phyloP scores from a whole-genome alignment of 345 rosid species.

The Garcia nutans region DNA sequence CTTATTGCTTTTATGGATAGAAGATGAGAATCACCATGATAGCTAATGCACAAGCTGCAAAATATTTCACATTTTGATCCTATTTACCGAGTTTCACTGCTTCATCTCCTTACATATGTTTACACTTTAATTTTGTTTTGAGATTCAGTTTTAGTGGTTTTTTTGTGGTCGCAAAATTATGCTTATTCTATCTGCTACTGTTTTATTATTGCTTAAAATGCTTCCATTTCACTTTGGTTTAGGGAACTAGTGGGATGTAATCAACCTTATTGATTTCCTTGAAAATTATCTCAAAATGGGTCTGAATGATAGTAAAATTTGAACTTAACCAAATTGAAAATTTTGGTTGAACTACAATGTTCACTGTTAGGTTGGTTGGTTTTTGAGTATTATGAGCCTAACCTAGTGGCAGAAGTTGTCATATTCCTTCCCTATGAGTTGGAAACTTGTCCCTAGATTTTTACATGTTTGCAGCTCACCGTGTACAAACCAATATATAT shows the following conservation, averaged over 20 bases:
- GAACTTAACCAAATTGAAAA: not conserved
- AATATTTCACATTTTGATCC: not conserved
- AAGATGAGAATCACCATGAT: not conserved
- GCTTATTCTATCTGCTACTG: not conserved
- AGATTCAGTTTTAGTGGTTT: not conserved
- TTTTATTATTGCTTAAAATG: slow-evolving; percentile 6
- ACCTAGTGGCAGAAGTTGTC: not conserved
- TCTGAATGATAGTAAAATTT: not conserved
- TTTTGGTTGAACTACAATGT: not conserved
- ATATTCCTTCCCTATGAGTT: not conserved
- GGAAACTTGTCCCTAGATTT: not conserved
- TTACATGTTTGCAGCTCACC: not conserved
- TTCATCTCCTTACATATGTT: not conserved
- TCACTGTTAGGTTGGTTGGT: not conserved
- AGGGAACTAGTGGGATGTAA: not conserved
- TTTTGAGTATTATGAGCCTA: not conserved
- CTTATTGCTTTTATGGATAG: not conserved
- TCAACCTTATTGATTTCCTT: not conserved
- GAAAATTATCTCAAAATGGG: not conserved
- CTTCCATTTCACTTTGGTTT: slow-evolving; percentile 2
- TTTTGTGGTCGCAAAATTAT: not conserved
- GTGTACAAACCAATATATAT: not conserved
- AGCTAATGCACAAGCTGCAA: not conserved
- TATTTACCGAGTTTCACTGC: no score
- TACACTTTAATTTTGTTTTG: not conserved